Evolutionary conservation across 192 early-diverging fungal species (phyloP).

Genomic region (Coemansia sp.): DNA sequence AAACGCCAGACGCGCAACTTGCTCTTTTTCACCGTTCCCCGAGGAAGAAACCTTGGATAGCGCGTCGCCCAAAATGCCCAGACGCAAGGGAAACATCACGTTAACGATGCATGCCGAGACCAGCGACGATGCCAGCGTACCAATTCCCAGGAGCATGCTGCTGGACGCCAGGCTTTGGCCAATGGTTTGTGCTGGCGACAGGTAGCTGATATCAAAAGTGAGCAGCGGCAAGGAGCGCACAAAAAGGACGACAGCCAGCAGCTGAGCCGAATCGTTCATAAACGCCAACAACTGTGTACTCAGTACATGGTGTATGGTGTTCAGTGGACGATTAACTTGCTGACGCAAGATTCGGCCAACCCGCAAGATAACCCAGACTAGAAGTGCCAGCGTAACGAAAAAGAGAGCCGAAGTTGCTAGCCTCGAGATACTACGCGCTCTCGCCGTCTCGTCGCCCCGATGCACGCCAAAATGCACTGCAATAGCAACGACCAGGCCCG

Average conservation of each 20-base stretch:
- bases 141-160: constrained; percentile 40
- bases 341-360: constrained; percentile 19
- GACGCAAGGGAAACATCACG: constrained; percentile 27
- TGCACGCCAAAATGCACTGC: constrained; percentile 36
- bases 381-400: constrained; percentile 10
- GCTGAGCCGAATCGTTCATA: constrained; percentile 19
- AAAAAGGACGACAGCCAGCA: constrained; percentile 26
- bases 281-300: constrained; percentile 34
- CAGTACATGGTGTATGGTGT: constrained; percentile 24
- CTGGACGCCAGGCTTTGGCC: constrained; percentile 17
- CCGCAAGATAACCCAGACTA: constrained; percentile 21
- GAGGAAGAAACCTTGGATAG: constrained; percentile 15
- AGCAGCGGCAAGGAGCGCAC: constrained; percentile 31
- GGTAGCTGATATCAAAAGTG: constrained; percentile 48
- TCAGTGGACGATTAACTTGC: constrained; percentile 22
- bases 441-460: constrained; percentile 10
- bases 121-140: constrained; percentile 38
- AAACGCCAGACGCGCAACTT: constrained; percentile 20
- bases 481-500: constrained; percentile 13
- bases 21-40: constrained; percentile 10
- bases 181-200: constrained; percentile 21
- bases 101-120: constrained; percentile 16
- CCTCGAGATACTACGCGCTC: constrained; percentile 43
- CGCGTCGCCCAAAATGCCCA: constrained; percentile 15
- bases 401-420: constrained; percentile 22